A percentile compares a stretch with the other conserved stretches of the same genome.
Conservation (phyloP, 495 filamentous ascomycete species). For the Penicillium canariense region DNA sequence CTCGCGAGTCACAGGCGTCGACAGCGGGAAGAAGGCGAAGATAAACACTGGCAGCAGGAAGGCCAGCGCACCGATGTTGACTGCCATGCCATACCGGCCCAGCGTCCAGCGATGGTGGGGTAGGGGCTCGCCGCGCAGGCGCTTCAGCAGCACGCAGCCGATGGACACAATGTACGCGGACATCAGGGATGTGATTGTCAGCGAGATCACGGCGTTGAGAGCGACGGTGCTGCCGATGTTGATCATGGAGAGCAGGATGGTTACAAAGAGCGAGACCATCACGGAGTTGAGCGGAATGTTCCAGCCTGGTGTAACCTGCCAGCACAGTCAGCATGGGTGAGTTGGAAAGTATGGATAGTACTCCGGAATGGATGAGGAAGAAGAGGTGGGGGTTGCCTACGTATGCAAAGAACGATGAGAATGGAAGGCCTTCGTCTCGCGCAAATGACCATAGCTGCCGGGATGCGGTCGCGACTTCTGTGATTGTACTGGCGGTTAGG, state of each 20-base stretch:
- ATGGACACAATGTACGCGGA: conserved; percentile 7
- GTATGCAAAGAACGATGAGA: conserved; percentile 48
- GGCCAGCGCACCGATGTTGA: conserved; percentile 37
- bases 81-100: conserved; percentile 5
- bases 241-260: conserved; percentile 47
- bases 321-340: conserved; percentile 1
- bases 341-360: not conserved
- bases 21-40: conserved; percentile 40
- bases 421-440: conserved; percentile 25
- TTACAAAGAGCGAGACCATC: conserved; percentile 40
- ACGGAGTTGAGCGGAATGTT: conserved; percentile 55
- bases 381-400: conserved; percentile 25
- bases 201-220: conserved; percentile 44
- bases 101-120: conserved; percentile 8
- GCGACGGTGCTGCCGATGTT: conserved; percentile 50
- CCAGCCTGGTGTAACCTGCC: conserved; percentile 47
- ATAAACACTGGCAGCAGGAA: conserved; percentile 35
- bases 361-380: no score
- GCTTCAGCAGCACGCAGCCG: conserved; percentile 3
- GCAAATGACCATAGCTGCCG: conserved; percentile 52
- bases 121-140: conserved; percentile 3
- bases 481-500: conserved; percentile 48
- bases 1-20: conserved; percentile 28
- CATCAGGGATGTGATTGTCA: conserved; percentile 22
- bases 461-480: conserved; percentile 54